Evolutionary conservation across 1,139 yeast species (phyloP).

Genomic region (Yamadazyma blattariae): DNA sequence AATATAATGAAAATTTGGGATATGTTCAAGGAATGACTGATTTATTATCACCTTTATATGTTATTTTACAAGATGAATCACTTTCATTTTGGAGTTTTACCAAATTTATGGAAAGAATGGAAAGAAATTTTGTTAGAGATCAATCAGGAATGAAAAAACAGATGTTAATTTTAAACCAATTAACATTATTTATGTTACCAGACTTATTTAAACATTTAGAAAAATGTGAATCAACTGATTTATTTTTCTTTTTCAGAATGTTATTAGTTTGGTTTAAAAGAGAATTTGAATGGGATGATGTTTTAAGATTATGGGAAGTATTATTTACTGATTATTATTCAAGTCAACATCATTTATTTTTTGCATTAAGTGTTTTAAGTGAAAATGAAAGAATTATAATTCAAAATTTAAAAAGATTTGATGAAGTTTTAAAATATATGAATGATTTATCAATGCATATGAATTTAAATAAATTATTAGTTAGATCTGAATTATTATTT

Average conservation of each 20-base stretch:
- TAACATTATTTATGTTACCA: slow-evolving; percentile 88
- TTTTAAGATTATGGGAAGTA: slow-evolving; percentile 82
- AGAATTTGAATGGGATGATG: slow-evolving; percentile 81
- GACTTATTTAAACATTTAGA: slow-evolving; percentile 77
- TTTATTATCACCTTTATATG: slow-evolving; percentile 81
- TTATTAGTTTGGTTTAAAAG: slow-evolving; percentile 92
- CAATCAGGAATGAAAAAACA: slow-evolving; percentile 92
- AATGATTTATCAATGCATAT: slow-evolving; percentile 81
- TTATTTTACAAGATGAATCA: slow-evolving; percentile 72
- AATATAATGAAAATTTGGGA: slow-evolving; percentile 78
- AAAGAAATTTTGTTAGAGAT: slow-evolving; percentile 85
- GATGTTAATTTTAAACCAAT: slow-evolving; percentile 75
- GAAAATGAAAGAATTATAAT: slow-evolving; percentile 80
- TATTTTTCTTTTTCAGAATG: slow-evolving; percentile 95
- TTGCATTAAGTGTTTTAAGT: slow-evolving; percentile 84
- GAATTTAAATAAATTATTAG: slow-evolving; percentile 69
- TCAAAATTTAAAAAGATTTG: slow-evolving; percentile 72
- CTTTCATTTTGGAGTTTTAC: slow-evolving; percentile 87
- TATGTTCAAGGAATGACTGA: slow-evolving; percentile 99
- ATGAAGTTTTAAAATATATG: slow-evolving; percentile 88
- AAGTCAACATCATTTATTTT: slow-evolving; percentile 82
- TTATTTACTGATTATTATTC: slow-evolving; percentile 85
- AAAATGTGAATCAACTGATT: slow-evolving; percentile 82
- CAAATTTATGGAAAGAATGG: slow-evolving; percentile 92
- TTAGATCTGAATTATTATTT: slow-evolving; percentile 79